Percentiles rank a stretch among this genome's conserved stretches.
Conservation (phyloP, 441 rosid genomes). For the Euphorbia schlechtendalii region DNA sequence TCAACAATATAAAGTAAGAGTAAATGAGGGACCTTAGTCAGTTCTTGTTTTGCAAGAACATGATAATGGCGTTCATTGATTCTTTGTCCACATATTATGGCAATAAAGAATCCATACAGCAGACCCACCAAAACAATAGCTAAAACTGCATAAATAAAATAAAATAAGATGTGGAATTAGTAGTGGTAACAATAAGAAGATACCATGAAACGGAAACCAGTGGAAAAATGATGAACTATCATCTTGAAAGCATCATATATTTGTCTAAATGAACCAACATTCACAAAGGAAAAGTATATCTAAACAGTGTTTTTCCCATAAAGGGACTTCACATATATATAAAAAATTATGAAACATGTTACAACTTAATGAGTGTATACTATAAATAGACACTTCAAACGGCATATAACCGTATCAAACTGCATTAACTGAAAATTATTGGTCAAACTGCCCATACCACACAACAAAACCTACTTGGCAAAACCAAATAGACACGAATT, state of each 20-base stretch:
- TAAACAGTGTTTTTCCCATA: neutral
- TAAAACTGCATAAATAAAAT: constrained; percentile 50
- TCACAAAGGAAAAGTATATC: neutral
- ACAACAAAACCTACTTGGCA: neutral
- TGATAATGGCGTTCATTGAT: constrained; percentile 97
- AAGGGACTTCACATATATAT: neutral
- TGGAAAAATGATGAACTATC: too few relatives aligned
- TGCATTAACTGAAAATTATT: neutral
- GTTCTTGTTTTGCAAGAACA: constrained; percentile 96
- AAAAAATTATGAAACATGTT: neutral
- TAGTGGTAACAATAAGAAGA: neutral
- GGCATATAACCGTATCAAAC: neutral
- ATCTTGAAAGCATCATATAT: neutral
- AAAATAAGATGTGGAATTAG: constrained; percentile 3
- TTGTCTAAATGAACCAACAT: neutral
- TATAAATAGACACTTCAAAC: neutral
- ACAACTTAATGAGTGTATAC: neutral
- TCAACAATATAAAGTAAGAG: constrained; percentile 4
- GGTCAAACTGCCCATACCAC: neutral
- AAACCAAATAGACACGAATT: neutral
- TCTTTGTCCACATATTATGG: constrained; percentile 98
- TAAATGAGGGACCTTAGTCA: constrained; percentile 65
- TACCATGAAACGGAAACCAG: too few relatives aligned
- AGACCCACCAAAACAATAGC: constrained; percentile 96
- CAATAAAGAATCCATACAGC: constrained; percentile 96